Evolutionary conservation across 164 flowering plant species (phyloP).

Genomic region (Dillenia turbinata): DNA sequence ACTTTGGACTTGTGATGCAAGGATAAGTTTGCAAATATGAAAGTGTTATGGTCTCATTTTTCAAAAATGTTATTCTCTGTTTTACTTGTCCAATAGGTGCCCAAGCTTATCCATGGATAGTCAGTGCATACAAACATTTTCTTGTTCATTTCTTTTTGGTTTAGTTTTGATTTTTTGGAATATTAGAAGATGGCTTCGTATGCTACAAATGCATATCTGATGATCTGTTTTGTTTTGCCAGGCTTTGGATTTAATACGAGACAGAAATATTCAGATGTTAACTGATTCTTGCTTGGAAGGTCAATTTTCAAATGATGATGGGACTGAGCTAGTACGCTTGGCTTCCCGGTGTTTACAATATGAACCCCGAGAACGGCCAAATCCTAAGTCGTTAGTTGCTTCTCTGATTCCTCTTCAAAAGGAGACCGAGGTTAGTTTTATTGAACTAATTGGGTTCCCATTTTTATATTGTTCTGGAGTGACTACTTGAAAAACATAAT

Average conservation of each 20-base stretch:
- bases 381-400: conserved; percentile 72
- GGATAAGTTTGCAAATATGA: too few species aligned
- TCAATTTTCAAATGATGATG: conserved; percentile 79
- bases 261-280: conserved; percentile 79
- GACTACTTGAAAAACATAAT: too few species aligned
- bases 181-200: too few species aligned
- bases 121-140: too few species aligned
- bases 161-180: too few species aligned
- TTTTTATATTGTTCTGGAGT: too few species aligned
- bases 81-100: too few species aligned
- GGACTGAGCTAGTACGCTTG: conserved; percentile 80
- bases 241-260: conserved; percentile 91
- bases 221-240: conserved; percentile 21
- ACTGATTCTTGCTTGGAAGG: conserved; percentile 97
- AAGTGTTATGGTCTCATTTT: too few species aligned
- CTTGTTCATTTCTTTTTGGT: too few species aligned
- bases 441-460: not conserved
- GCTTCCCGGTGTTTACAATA: conserved; percentile 86
- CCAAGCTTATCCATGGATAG: too few species aligned
- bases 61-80: too few species aligned
- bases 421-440: conserved; percentile 58
- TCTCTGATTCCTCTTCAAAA: conserved; percentile 80
- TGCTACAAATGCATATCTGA: conserved; percentile 3
- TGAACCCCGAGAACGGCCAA: conserved; percentile 91
- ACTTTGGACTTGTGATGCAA: too few species aligned